Conservation (phyloP, 768 basidiomycete genomes). For the Mrakia frigida region DNA sequence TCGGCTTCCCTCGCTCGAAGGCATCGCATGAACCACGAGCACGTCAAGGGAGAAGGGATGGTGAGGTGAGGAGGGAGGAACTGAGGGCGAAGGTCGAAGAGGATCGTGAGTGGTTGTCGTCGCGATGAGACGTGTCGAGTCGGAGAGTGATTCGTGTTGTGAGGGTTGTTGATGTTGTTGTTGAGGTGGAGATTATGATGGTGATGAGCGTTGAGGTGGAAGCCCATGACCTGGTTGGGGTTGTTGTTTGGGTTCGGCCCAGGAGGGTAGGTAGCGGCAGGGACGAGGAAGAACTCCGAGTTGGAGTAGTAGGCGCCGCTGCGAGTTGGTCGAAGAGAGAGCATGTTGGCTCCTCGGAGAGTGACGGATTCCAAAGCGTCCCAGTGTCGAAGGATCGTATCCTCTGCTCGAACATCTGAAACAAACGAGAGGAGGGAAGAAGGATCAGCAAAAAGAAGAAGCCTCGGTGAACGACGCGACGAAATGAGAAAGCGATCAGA, state of each 20-base stretch:
- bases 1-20: constrained; percentile 7
- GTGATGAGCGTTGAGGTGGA: not conserved
- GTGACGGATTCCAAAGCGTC: not conserved
- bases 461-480: too few species aligned
- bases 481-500: not conserved
- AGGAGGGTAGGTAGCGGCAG: not conserved
- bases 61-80: constrained; percentile 4
- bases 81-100: not conserved
- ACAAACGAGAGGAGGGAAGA: not conserved
- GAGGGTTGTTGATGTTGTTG: not conserved
- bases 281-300: constrained; percentile 15
- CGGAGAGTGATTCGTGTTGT: not conserved
- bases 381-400: not conserved
- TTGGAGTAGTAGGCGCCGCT: not conserved
- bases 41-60: not conserved
- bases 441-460: not conserved
- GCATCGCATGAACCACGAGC: constrained; percentile 11
- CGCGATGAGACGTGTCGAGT: not conserved
- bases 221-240: not conserved
- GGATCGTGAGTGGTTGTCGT: not conserved
- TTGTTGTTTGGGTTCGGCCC: not conserved
- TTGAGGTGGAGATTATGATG: not conserved
- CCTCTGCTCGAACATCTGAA: constrained; percentile 1
- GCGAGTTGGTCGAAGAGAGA: not conserved
- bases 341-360: constrained; percentile 7